Conservation (phyloP, 2,329 filamentous ascomycete genomes). For the Drechslerella stenobrocha region DNA sequence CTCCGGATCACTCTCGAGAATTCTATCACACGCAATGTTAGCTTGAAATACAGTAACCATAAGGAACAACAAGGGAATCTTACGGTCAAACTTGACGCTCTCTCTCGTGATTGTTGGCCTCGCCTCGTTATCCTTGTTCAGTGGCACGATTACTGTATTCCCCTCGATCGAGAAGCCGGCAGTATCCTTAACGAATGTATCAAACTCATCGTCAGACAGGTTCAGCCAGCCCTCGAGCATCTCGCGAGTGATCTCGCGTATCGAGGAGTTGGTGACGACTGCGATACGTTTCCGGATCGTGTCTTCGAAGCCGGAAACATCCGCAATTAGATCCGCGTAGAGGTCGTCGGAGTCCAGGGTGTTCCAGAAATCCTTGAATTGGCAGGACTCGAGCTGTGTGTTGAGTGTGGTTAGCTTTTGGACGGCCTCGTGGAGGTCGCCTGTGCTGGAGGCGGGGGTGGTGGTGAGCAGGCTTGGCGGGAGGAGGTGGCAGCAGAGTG, state of each 20-base stretch:
- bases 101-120: slow-evolving; percentile 94
- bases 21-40: too few species aligned
- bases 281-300: slow-evolving; percentile 87
- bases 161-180: slow-evolving; percentile 79
- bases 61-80: too few species aligned
- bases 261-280: slow-evolving; percentile 78
- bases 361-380: slow-evolving; percentile 91
- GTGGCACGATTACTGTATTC: slow-evolving; percentile 72
- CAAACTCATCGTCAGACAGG: slow-evolving; percentile 66
- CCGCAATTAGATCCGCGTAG: slow-evolving; percentile 91
- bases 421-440: slow-evolving; percentile 84
- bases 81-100: slow-evolving; percentile 83
- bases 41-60: too few species aligned
- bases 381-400: slow-evolving; percentile 82
- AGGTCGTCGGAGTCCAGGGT: slow-evolving; percentile 91
- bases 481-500: slow-evolving; percentile 88
- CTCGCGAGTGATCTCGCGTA: slow-evolving; percentile 70
- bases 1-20: slow-evolving; percentile 78
- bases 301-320: slow-evolving; percentile 94
- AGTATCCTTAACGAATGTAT: slow-evolving; percentile 80
- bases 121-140: slow-evolving; percentile 96
- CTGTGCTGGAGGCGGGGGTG: slow-evolving; percentile 60
- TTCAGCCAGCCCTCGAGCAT: slow-evolving; percentile 77
- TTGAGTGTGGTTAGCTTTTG: slow-evolving; percentile 82
- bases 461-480: slow-evolving; percentile 74